These are phyloP conservation scores for Botrytis tulipae DNA, from an alignment of 2,329 filamentous ascomycete genomes.

Conservation along the genomic window DNA sequence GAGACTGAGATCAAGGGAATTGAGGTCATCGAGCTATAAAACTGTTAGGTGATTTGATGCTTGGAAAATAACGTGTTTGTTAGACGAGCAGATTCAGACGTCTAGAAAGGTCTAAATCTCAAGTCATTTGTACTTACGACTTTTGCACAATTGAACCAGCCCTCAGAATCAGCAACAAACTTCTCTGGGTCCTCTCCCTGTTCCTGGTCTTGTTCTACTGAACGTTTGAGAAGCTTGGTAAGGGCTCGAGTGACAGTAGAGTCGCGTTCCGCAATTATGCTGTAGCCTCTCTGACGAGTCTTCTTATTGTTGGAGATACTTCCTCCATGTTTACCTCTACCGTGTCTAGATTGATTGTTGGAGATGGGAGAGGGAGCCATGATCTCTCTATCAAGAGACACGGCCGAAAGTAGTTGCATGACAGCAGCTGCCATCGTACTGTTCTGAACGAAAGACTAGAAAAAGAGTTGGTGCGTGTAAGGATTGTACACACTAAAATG, in stretches of 20 bases:
- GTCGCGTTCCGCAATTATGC: constrained; percentile 44
- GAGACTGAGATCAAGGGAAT: constrained; percentile 40
- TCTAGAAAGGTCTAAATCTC: not conserved
- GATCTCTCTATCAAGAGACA: constrained; percentile 36
- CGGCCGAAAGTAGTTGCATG: constrained; percentile 32
- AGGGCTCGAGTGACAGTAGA: constrained; percentile 44
- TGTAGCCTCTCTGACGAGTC: constrained; percentile 42
- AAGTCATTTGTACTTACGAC: constrained; percentile 39
- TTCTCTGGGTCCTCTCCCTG: constrained; percentile 41
- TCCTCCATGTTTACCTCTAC: constrained; percentile 36
- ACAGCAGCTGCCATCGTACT: constrained; percentile 37
- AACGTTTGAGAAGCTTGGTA: constrained; percentile 44
- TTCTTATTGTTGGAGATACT: constrained; percentile 39
- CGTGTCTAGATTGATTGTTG: constrained; percentile 36
- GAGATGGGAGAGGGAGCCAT: constrained; percentile 39
- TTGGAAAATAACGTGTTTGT: not conserved
- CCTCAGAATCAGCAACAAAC: constrained; percentile 42
- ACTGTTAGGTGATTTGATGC: constrained; percentile 35
- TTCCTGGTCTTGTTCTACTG: constrained; percentile 40
- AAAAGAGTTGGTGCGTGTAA: not conserved
- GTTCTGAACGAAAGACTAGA: not conserved
- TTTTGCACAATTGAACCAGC: constrained; percentile 44
- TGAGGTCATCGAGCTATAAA: constrained; percentile 21
- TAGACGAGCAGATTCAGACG: not conserved
- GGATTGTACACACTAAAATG: not conserved